Conservation (phyloP, 2,329 filamentous ascomycete species). For the Biscogniauxia mediterranea region DNA sequence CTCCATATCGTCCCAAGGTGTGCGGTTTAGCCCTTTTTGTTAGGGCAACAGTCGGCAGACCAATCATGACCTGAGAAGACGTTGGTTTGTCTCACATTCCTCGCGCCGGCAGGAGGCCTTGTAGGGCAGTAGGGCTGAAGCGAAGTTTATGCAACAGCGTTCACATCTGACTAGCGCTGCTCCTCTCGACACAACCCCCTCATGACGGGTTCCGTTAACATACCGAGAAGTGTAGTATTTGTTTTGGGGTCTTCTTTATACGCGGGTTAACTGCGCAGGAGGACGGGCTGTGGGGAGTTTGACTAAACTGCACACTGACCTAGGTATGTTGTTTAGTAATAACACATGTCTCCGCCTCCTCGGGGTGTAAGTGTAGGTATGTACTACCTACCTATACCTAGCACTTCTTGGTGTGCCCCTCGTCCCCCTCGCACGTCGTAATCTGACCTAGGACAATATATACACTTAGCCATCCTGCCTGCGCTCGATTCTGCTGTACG, state of each 20-base stretch:
- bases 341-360: neutral
- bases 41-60: neutral
- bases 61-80: neutral
- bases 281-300: neutral
- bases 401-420: neutral
- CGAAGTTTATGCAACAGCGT: neutral
- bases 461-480: neutral
- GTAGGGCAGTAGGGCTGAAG: neutral
- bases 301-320: neutral
- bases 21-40: neutral
- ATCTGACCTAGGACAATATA: neutral
- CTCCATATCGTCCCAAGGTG: too few relatives aligned
- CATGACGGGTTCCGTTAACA: neutral
- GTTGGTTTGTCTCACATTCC: neutral
- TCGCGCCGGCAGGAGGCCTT: neutral
- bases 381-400: too few relatives aligned
- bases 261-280: neutral
- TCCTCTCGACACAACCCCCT: neutral
- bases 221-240: neutral
- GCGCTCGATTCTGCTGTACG: neutral
- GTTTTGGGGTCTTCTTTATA: neutral
- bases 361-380: too few relatives aligned
- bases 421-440: neutral
- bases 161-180: neutral
- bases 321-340: too few relatives aligned